Base-by-base conservation (phyloP, 805 yeast species). In the Metschnikowia similis region DNA sequence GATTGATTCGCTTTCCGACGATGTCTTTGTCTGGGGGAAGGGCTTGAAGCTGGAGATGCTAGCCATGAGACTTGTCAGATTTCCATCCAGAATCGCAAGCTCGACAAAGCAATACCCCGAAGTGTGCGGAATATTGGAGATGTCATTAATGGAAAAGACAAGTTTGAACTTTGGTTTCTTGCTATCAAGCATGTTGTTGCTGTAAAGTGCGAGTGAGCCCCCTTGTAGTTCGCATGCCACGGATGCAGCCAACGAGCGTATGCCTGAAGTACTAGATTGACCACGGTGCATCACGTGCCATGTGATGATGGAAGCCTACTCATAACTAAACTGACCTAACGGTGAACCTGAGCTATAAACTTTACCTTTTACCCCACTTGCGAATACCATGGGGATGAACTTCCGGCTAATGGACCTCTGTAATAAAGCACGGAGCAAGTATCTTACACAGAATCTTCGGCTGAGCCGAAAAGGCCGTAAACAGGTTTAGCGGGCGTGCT, bases 61-160 rank as follows among this genome's bases (percentile, higher is more conserved):
- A 3, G 59, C 53, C 44, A 45, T 41, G 13, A 56, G 35, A 4
- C 59, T 58, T 7, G 41, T 29, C 42, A 44, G 56, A 11, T 55
- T 63, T 43, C 80, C 70, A 53, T 85, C 89, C 48, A 75, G 73
- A 8, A 87, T 69, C 40, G 71, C 73, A 78, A 91, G 78, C 50
- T 83, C 82, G 16, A 89, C 79, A 54, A 66, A 82, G 57, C 92
- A 82, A 35, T 71, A 63, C 0, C 96, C 96, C 2, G 82, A 71
- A 1, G 85, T 74, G 56, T 87, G 90, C 1, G 98, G 98, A 29
- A 92, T 79, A 60, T 91, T 91, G n/a, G 84, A 77, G 42, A 92
- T 70, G 55, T 88, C 95, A 48, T 80, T 77, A 43, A 90, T 76
- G 14, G 76, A 66, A 29, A 89, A 67, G 17, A 73, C 65, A 37